These are phyloP conservation scores for Babesia bigemina DNA, from an alignment of 169 alveolate species.

Conservation along the genomic window DNA sequence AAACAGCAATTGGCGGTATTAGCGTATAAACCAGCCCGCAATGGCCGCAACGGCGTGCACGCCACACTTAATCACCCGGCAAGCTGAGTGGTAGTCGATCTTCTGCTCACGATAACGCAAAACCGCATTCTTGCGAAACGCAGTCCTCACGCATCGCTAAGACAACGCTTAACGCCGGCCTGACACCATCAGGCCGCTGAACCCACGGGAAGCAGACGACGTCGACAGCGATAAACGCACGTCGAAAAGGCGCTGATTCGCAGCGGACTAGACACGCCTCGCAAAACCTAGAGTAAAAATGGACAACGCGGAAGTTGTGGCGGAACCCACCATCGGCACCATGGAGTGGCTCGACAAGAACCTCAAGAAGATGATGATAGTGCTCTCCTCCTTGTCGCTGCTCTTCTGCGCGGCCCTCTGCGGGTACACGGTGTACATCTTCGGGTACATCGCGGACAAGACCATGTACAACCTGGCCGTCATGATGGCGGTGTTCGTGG, in stretches of 20 bases:
- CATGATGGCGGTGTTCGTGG: constrained; percentile 1
- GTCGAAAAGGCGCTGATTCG: no score
- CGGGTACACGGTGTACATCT: constrained; percentile 14
- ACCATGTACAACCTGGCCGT: constrained; percentile 12
- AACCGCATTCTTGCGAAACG: no score
- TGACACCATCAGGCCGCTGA: no score
- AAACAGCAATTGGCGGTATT: not conserved
- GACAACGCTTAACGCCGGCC: no score
- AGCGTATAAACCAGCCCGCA: not conserved
- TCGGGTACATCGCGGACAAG: not conserved
- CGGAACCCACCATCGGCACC: constrained; percentile 15
- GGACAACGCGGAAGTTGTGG: not conserved
- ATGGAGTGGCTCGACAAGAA: constrained; percentile 21
- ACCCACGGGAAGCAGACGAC: no score
- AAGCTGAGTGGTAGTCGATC: no score
- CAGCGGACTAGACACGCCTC: not conserved
- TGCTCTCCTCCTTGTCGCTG: not conserved
- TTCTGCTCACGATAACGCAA: no score
- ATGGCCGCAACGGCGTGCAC: not conserved
- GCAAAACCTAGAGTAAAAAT: not conserved
- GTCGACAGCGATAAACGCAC: no score
- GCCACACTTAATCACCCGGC: not conserved
- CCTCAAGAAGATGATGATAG: not conserved
- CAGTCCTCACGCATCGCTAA: no score
- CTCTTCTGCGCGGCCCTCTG: constrained; percentile 1